phyloP scores from a whole-genome alignment of 495 filamentous ascomycete genomes.

The Neurospora sp. region DNA sequence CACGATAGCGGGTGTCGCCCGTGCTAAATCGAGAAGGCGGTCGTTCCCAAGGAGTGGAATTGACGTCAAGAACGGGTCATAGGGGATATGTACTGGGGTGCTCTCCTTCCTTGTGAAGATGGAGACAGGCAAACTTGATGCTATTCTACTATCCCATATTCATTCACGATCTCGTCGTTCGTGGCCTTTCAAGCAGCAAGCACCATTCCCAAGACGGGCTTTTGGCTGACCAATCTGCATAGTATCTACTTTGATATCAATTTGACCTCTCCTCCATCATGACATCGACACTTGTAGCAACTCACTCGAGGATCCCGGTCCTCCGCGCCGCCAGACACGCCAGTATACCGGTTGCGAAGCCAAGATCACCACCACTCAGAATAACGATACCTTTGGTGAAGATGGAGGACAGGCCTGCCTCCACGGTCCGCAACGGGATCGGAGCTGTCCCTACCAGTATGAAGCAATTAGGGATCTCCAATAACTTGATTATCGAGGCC shows the following conservation, averaged over 20 bases:
- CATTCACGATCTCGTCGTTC: background rate
- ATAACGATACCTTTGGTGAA: background rate
- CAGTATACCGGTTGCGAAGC: background rate
- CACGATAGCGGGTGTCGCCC: background rate
- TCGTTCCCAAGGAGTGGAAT: background rate
- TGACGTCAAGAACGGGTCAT: background rate
- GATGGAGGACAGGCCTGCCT: background rate
- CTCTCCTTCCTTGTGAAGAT: background rate
- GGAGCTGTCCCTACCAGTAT: background rate
- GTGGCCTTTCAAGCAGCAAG: background rate
- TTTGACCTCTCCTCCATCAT: background rate
- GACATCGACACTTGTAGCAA: background rate
- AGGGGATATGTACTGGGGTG: background rate
- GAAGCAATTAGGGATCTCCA: slow-evolving; percentile 30
- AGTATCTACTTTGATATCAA: background rate
- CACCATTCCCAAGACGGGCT: background rate
- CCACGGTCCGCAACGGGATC: background rate
- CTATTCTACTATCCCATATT: background rate
- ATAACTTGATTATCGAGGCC: slow-evolving; percentile 38
- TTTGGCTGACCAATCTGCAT: background rate
- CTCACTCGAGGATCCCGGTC: background rate
- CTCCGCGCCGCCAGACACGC: background rate
- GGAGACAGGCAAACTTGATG: background rate
- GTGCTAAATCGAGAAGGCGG: background rate
- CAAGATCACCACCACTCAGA: background rate